A percentile compares a stretch with the other conserved stretches of the same genome.
phyloP scores from a whole-genome alignment of 495 filamentous ascomycete genomes.

The Chaetomidium leptoderma region DNA sequence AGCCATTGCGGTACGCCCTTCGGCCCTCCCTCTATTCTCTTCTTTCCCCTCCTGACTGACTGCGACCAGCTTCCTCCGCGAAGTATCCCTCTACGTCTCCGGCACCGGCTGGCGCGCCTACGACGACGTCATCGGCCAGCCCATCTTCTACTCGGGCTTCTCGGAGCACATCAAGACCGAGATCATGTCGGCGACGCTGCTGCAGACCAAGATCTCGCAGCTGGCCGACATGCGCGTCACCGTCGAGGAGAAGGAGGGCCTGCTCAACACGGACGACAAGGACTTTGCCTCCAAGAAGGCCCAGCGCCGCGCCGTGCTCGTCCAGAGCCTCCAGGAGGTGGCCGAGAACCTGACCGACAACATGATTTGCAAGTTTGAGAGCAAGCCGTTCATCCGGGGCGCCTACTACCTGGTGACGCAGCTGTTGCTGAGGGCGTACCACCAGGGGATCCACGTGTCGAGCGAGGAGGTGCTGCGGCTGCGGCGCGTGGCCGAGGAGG shows the following conservation, averaged over 20 bases:
- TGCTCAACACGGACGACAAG: constrained; percentile 54
- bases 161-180: constrained; percentile 77
- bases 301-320: constrained; percentile 56
- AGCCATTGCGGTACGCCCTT: constrained; percentile 48
- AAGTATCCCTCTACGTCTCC: constrained; percentile 83
- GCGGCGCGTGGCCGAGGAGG: constrained; percentile 73
- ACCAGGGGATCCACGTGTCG: constrained; percentile 96
- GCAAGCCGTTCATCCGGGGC: constrained; percentile 82
- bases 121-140: constrained; percentile 83
- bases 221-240: constrained; percentile 68
- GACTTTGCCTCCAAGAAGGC: constrained; percentile 54
- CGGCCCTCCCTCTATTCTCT: background rate
- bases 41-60: constrained; percentile 19
- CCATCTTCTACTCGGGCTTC: constrained; percentile 89
- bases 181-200: constrained; percentile 68
- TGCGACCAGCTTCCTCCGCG: constrained; percentile 73
- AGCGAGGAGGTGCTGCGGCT: constrained; percentile 86
- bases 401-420: constrained; percentile 90
- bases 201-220: constrained; percentile 69
- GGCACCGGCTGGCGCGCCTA: constrained; percentile 93
- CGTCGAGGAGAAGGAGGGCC: constrained; percentile 71
- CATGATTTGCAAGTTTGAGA: constrained; percentile 99
- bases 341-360: constrained; percentile 79
- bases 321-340: constrained; percentile 60
- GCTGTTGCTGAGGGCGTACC: constrained; percentile 85